These are phyloP conservation scores for Gastrolobium bilobum DNA, from an alignment of 306 rosid species.

Conservation along the genomic window DNA sequence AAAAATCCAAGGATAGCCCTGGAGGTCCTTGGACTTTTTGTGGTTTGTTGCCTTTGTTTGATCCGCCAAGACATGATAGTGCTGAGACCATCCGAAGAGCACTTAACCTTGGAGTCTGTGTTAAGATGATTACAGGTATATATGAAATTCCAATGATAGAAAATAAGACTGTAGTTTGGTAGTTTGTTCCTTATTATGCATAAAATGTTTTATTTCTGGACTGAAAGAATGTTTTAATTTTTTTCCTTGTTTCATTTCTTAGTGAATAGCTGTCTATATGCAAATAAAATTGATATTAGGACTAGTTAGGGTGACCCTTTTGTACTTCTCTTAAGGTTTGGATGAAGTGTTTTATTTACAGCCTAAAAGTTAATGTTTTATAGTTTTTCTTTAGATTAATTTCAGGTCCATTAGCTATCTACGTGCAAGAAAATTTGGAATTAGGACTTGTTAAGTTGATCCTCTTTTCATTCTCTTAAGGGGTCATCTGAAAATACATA, in stretches of 20 bases:
- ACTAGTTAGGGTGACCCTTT: background rate
- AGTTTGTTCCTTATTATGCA: constrained; percentile 29
- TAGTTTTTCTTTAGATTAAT: background rate
- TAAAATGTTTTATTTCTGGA: constrained; percentile 7
- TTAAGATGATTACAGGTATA: constrained; percentile 94
- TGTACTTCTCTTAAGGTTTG: background rate
- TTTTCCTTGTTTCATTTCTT: constrained; percentile 16
- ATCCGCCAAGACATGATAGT: constrained; percentile 93
- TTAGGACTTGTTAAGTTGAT: constrained; percentile 1
- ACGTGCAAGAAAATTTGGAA: background rate
- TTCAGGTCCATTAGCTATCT: constrained; percentile 1
- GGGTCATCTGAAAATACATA: background rate
- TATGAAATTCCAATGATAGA: constrained; percentile 32
- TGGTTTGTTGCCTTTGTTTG: constrained; percentile 90
- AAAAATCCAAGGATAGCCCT: constrained; percentile 73
- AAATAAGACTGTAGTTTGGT: background rate
- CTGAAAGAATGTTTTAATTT: background rate
- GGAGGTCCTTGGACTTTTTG: constrained; percentile 91
- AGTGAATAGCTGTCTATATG: background rate
- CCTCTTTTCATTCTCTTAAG: background rate
- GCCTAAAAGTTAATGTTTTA: background rate
- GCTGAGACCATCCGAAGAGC: constrained; percentile 94
- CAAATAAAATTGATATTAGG: background rate
- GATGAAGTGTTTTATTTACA: background rate
- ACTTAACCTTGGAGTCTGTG: constrained; percentile 86